Evolutionary conservation across 2,329 filamentous ascomycete species (phyloP).

Genomic region (Pyrenochaeta sp.): DNA sequence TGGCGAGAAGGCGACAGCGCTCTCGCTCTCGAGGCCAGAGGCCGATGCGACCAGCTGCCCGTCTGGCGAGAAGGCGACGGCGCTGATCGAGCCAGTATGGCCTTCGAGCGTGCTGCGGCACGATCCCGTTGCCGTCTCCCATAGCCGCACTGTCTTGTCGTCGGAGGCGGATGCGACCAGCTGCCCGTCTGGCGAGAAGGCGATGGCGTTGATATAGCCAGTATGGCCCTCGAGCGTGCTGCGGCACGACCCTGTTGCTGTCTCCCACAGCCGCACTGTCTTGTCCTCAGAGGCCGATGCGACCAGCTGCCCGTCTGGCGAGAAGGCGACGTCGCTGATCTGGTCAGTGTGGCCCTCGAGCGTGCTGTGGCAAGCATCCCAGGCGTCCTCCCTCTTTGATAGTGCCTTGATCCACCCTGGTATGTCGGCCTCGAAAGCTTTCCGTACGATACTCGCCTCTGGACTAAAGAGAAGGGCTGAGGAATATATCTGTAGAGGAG

Average conservation of each 20-base stretch:
- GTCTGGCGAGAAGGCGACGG: too few species aligned
- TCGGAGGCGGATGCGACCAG: neutral
- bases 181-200: too few species aligned
- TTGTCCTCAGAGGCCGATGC: neutral
- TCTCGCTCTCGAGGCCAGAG: too few species aligned
- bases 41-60: too few species aligned
- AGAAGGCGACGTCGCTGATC: slow-evolving; percentile 10
- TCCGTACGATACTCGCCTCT: slow-evolving; percentile 21
- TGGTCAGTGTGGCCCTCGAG: slow-evolving; percentile 8
- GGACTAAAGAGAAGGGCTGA: slow-evolving; percentile 51
- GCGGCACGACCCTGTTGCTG: slow-evolving; percentile 1
- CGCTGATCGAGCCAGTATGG: too few species aligned
- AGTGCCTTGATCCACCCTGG: slow-evolving; percentile 8
- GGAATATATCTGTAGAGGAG: slow-evolving; percentile 49
- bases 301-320: slow-evolving; percentile 14
- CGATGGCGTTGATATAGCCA: neutral
- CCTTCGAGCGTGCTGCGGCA: too few species aligned
- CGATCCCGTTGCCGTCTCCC: neutral
- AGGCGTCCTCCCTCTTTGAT: slow-evolving; percentile 12
- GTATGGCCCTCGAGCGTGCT: slow-evolving; percentile 8
- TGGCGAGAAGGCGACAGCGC: too few species aligned
- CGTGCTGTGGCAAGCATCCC: slow-evolving; percentile 10
- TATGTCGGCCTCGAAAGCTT: slow-evolving; percentile 9
- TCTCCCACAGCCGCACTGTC: slow-evolving; percentile 6
- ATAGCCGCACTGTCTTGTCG: neutral